Base-by-base conservation (phyloP, 2,329 filamentous ascomycete species). In the Exophiala lecanii-corni region DNA sequence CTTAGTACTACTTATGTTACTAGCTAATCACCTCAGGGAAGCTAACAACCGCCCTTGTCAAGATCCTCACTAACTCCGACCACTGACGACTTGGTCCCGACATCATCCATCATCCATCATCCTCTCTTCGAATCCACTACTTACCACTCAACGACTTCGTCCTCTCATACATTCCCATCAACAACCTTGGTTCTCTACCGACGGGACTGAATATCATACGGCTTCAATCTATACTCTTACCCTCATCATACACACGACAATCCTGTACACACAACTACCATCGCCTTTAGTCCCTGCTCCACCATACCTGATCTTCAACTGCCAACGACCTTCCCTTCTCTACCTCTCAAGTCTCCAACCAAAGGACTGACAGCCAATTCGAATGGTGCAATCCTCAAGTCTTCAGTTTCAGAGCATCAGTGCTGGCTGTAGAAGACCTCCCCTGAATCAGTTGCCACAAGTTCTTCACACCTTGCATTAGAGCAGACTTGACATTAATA, bases 401-500 rank as follows among this genome's bases (percentile, higher is more conserved):
- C 21, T 32, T 23, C 21, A 19, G 23, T 25, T 26, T 16, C 16
- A 16, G 26, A 42, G 30, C 13, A 13, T 20, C 16, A 21, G 10
- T 30, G 43, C 38, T 37, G 12, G 7, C 12, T 6, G 12, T 7
- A 6, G 6, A 7, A 12, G 7, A 26, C 23, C 23, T 26, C 23
- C 7, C 39, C 33, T 41, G 21, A 38, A 25, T 18, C 38, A 26
- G 23, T 26, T 12, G 23, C 12, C 23, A 7, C 23, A 6, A 26
- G 23, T 12, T 7, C 6, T 16, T 41, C 30, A 20, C 19, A 9
- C 13, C n/a, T 25, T 19, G 13, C 6, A 23, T 20, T 12, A 12
- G 32, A 19, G 30, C 26, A 39, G 39, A 32, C 49, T 35, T 48
- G 38, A 43, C 42, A 34, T 46, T 47, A 48, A 52, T 39, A 44